Evolutionary conservation across 805 yeast species (phyloP), one percentile per base, ranked within the genome.

Genomic region (Kazachstania bromeliacearum): DNA sequence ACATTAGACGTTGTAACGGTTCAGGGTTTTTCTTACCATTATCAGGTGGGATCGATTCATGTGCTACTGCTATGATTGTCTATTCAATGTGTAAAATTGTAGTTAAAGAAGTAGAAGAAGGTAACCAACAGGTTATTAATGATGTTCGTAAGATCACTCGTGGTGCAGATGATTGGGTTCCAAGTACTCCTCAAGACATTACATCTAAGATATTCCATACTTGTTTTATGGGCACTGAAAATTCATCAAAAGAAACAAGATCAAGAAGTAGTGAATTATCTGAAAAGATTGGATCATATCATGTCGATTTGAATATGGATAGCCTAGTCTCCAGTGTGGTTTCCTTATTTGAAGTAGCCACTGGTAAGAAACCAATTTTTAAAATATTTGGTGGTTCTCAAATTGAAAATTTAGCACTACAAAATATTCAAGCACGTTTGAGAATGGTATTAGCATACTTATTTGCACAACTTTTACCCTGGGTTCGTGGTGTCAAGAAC

Each of bases 1-100:
- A 92, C 53, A 68, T 92, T 40, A 74, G 99, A 57, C 73, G 99
- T 45, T 85, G 94, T 47, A 75, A 75, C 46, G 83, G 92, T 35
- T 85, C 87, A 0, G 99, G 99, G 0, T 92, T 70, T 57, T 94
- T 92, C 60, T 66, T 92, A 31, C 97, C 99, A 0, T 66, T 92
- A 34, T 81, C 94, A 57, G 99, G 99, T 14, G 99, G 99, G 34
- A 89, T 92, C 44, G 99, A 92, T 56, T 83, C 95, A 24, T 94
- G 98, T 66, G 96, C 98, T 2, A 92, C 98, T 0, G 92, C 97
- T 0, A 83, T 83, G 13, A 87, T 92, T 49, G 94, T 92, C 19
- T 84, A 81, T 53, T 83, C 94, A 15, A 92, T 92, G 98, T 89
- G 97, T 56, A 66, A 85, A 23, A 62, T 89, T 14, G 96, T 89